Base-by-base conservation (phyloP, 2,329 filamentous ascomycete species). In the Hirsutella rhossiliensis region DNA sequence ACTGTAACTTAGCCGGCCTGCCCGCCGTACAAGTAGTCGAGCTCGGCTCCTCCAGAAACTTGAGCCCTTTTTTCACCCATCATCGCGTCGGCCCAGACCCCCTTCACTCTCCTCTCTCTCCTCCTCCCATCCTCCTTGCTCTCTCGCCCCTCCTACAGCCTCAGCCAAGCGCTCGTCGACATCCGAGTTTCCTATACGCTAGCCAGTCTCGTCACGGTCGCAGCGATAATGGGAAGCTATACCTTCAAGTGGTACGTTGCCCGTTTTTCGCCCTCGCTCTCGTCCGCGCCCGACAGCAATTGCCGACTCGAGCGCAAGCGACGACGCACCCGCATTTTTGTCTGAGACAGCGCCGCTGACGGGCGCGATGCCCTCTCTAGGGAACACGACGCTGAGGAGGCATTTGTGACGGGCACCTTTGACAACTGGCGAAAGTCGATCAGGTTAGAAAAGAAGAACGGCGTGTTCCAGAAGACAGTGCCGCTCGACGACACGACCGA, bases 381-480 rank as follows among this genome's bases (percentile, higher is more conserved):
- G 90, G 79, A 83, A 60, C 82, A 92, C 63, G 72, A 80, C 55
- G 89, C 85, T 61, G 75, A 81, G 54, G 84, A 94, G 61, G 90
- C 97, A 63, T 90, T 84, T 65, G 92, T 97, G 55, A 97, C 90
- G 36, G 92, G 92, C 61, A 90, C 86, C 50, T 97, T 97, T 62
- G 90, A 97, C 67, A 76, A 87, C 68, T 98, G 92, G 92, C 75
- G 76, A 53, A 90, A 92, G 73, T 87, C 80, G 45, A 78, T 90
- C 62, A 78, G 84, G 69, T 76, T 98, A 46, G 80, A 88, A 40
- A 87, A 87, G 68, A 73, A 79, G 36, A 84, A 76, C 59, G 71
- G 79, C 50, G 56, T 74, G 55, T 94, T 94, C 64, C 73, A 84
- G 65, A 95, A 95, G 72, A 78, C 78, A 30, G 87, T 98, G 47